phyloP scores from a whole-genome alignment of 2,329 filamentous ascomycete genomes.

The Alternaria angustiovoidea region DNA sequence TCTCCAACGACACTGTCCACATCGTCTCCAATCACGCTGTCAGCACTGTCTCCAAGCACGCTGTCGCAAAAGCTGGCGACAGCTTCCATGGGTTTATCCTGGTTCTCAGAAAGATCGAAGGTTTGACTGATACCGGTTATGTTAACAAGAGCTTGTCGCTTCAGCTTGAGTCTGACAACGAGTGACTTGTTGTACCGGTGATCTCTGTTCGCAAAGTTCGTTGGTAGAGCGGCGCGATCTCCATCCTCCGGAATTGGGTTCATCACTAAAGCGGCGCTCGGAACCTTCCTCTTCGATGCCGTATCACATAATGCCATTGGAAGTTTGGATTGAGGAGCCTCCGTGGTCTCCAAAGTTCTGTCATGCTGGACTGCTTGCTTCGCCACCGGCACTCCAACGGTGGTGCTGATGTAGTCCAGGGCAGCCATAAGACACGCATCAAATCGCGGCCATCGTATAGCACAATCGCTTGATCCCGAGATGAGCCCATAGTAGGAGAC shows the following conservation, averaged over 20 bases:
- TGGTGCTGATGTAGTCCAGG: neutral
- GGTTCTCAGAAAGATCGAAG: neutral
- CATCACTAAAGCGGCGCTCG: neutral
- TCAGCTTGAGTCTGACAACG: neutral
- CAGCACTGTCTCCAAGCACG: no score
- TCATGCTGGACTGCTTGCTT: neutral
- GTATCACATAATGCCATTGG: neutral
- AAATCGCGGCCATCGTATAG: neutral
- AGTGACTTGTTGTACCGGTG: neutral
- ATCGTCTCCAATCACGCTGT: neutral
- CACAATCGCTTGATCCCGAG: neutral
- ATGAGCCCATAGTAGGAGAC: slow-evolving; percentile 1
- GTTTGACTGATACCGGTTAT: neutral
- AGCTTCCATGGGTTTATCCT: neutral
- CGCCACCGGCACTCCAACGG: neutral
- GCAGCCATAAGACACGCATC: neutral
- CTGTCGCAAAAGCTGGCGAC: neutral
- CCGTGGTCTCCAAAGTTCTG: neutral
- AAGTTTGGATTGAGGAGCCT: neutral
- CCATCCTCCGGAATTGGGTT: neutral
- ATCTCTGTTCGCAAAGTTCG: neutral
- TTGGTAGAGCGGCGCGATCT: neutral
- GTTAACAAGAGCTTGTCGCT: neutral
- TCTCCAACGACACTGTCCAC: neutral
- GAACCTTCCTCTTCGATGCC: neutral